phyloP scores from a whole-genome alignment of 805 yeast genomes.

The Metahyphopichia silvanorum region DNA sequence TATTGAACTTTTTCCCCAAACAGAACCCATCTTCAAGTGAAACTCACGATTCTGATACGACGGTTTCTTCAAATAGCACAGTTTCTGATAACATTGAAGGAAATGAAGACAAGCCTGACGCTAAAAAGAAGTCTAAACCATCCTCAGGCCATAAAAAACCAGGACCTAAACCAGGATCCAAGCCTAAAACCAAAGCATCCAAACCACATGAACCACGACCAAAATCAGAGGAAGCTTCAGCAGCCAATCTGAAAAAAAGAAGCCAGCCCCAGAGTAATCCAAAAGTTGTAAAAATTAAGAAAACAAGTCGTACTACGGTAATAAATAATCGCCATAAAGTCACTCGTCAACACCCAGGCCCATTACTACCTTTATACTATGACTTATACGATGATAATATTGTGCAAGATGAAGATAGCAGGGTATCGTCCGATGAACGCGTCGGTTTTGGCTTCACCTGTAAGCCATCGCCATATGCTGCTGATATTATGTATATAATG shows the following conservation, averaged over 20 bases:
- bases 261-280: slow-evolving; percentile 3
- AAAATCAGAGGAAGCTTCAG: slow-evolving; percentile 1
- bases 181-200: neutral
- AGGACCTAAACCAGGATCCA: neutral
- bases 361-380: slow-evolving; percentile 31
- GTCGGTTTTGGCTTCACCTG: slow-evolving; percentile 35
- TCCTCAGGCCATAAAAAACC: too few species aligned
- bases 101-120: too few species aligned
- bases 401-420: slow-evolving; percentile 11
- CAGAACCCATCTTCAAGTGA: too few species aligned
- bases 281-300: slow-evolving; percentile 4
- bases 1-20: neutral
- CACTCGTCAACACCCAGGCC: slow-evolving; percentile 37
- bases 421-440: slow-evolving; percentile 14
- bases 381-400: slow-evolving; percentile 37
- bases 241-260: neutral
- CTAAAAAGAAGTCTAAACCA: too few species aligned
- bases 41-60: too few species aligned
- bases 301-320: slow-evolving; percentile 28
- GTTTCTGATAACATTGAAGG: too few species aligned
- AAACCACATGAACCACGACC: neutral
- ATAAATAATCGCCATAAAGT: slow-evolving; percentile 22
- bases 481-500: slow-evolving; percentile 30
- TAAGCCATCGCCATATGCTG: slow-evolving; percentile 21
- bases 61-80: too few species aligned